phyloP scores from a whole-genome alignment of 257 asterid species.

The Parsonsia alboflavescens region DNA sequence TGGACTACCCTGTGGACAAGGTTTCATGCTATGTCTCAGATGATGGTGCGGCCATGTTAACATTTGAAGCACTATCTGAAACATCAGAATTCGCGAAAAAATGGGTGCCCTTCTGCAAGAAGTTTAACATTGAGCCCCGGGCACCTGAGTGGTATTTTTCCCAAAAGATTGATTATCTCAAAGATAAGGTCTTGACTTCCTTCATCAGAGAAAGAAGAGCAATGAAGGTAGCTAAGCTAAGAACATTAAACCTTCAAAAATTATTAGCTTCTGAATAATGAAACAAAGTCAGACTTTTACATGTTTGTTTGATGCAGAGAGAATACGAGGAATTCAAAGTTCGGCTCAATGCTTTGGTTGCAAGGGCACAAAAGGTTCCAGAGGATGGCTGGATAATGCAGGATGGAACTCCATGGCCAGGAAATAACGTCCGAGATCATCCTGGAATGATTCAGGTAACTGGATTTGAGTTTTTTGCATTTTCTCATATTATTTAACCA shows the following conservation, averaged over 20 bases:
- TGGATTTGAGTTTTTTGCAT: background rate
- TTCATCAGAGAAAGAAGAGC: slow-evolving; percentile 33
- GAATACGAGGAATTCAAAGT: slow-evolving; percentile 37
- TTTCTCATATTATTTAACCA: background rate
- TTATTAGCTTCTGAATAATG: slow-evolving; percentile 1
- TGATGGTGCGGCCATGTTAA: slow-evolving; percentile 36
- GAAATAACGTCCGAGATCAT: slow-evolving; percentile 31
- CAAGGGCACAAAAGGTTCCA: slow-evolving; percentile 31
- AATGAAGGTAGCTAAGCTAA: slow-evolving; percentile 22
- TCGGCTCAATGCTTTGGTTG: slow-evolving; percentile 26
- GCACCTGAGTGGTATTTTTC: slow-evolving; percentile 35
- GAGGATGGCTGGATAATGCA: slow-evolving; percentile 39
- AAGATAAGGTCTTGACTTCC: slow-evolving; percentile 25
- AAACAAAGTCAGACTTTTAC: background rate
- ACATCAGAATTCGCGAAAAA: slow-evolving; percentile 29
- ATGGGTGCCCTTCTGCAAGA: slow-evolving; percentile 39
- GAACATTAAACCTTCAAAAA: background rate
- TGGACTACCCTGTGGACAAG: slow-evolving; percentile 32
- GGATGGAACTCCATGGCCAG: slow-evolving; percentile 43
- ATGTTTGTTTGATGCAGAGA: slow-evolving; percentile 19
- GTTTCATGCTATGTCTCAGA: slow-evolving; percentile 35
- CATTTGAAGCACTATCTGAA: slow-evolving; percentile 32
- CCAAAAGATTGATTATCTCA: slow-evolving; percentile 31
- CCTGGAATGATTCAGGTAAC: slow-evolving; percentile 40
- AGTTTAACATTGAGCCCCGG: slow-evolving; percentile 30